Base-by-base conservation (phyloP, 208 protist species). In the Crithidia expoeki region DNA sequence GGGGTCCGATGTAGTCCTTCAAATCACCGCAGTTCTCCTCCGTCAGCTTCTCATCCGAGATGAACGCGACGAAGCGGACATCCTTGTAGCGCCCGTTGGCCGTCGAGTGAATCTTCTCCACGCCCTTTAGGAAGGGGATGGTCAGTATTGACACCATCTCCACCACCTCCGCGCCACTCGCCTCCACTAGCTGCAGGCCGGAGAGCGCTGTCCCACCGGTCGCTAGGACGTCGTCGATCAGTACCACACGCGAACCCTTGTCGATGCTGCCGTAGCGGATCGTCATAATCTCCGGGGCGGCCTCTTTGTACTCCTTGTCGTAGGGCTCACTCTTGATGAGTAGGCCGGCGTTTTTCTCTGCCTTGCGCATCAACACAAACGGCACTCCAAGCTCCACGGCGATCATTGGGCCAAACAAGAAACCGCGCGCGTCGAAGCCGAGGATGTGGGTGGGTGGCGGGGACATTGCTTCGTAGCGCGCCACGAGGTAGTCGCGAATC, bases 181-280 rank as follows among this genome's bases (percentile, higher is more conserved):
- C 91, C 19, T 94, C 82, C 50, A 93, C 88, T 33, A 97, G 86
- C 74, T 97, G 90, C 40, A 97, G 59, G 2, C 93, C 93, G n/a
- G 93, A 92, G 11, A 96, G 75, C 28, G 86, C 88, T 9, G 93
- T 97, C 17, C 94, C 94, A 32, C 94, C 94, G 3, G 94, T 98
- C 27, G 94, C 94, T 32, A 98, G 70, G 1, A 98, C 89, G 74
- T 98, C 94, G 76, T 98, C 94, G 61, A 98, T 90, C 12, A 98
- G 81, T 40, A 98, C 84, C 33, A 96, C 92, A 38, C 94, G 88
- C 12, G 89, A 85, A 17, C 72, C 82, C 50, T 81, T 74, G 50
- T 38, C 25, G 58, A 97, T 86, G 67, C 86, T 93, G 25, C 89
- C 94, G 49, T 70, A 50, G 49, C 94, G 89, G 49, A 98, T 82